phyloP scores from a whole-genome alignment of 2,329 filamentous ascomycete species.

The Sclerotinia glacialis region DNA sequence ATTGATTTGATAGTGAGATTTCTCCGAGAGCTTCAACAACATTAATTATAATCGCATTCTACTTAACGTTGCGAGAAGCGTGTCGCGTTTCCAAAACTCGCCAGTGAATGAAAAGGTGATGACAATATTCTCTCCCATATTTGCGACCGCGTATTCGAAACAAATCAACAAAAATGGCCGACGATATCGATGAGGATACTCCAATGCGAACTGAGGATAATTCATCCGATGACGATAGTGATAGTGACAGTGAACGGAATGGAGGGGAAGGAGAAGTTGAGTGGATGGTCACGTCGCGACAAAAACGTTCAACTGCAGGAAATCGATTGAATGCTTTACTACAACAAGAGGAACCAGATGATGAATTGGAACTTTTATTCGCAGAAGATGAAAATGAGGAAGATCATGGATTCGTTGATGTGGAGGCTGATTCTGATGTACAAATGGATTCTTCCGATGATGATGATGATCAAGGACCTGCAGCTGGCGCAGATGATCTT shows the following conservation, averaged over 20 bases:
- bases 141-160: neutral
- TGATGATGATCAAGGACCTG: slow-evolving; percentile 73
- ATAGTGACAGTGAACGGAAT: slow-evolving; percentile 24
- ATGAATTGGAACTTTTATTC: slow-evolving; percentile 69
- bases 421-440: slow-evolving; percentile 68
- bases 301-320: slow-evolving; percentile 76
- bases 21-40: slow-evolving; percentile 4
- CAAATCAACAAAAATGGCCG: slow-evolving; percentile 22
- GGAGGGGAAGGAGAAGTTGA: slow-evolving; percentile 46
- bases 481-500: slow-evolving; percentile 57
- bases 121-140: neutral
- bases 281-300: slow-evolving; percentile 70
- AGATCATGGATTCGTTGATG: slow-evolving; percentile 68
- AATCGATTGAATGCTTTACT: slow-evolving; percentile 79
- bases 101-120: neutral
- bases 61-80: neutral
- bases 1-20: slow-evolving; percentile 5
- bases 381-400: slow-evolving; percentile 61
- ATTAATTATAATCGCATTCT: neutral
- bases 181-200: slow-evolving; percentile 26
- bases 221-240: slow-evolving; percentile 25
- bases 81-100: neutral
- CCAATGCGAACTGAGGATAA: slow-evolving; percentile 28
- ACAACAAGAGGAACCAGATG: slow-evolving; percentile 64
- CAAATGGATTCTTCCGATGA: slow-evolving; percentile 83